These are phyloP conservation scores for Pythium myriotylum DNA, from an alignment of 352 stramenopile species.

Conservation along the genomic window DNA sequence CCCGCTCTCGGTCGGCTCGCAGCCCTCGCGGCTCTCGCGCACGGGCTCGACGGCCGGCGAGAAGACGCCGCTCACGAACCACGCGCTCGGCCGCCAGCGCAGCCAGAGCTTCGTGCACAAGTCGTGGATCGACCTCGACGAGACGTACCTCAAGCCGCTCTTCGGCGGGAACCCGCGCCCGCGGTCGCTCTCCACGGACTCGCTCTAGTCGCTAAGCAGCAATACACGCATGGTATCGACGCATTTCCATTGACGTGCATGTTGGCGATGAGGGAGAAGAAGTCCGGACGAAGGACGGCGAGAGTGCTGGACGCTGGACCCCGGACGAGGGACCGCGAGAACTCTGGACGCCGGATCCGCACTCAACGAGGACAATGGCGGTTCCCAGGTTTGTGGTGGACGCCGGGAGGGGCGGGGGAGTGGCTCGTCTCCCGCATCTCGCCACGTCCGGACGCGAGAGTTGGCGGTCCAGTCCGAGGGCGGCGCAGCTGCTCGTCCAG, in stretches of 20 bases:
- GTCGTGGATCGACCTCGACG: conserved; percentile 29
- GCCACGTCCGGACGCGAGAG: too few relatives aligned
- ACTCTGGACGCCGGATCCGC: not conserved
- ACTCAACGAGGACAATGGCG: conserved; percentile 2
- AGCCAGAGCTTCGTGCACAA: conserved; percentile 26
- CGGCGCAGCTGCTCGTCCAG: too few relatives aligned
- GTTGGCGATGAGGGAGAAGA: not conserved
- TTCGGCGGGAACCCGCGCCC: conserved; percentile 30
- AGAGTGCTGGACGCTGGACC: not conserved
- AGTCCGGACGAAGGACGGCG: not conserved
- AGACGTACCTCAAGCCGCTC: conserved; percentile 33
- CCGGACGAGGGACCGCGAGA: not conserved
- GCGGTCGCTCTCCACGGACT: conserved; percentile 13
- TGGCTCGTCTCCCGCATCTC: too few relatives aligned
- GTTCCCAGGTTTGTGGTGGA: not conserved
- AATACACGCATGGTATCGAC: too few relatives aligned
- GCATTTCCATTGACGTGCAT: not conserved
- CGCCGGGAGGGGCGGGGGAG: not conserved
- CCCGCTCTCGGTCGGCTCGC: not conserved
- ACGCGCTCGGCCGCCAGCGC: not conserved
- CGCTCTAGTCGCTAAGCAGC: conserved; percentile 6
- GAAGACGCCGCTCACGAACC: not conserved
- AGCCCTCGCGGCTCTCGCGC: not conserved
- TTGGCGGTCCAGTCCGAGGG: too few relatives aligned
- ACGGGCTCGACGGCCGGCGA: not conserved